A percentile compares a stretch with the other conserved stretches of the same genome.
Evolutionary conservation across 805 yeast genomes (phyloP).

Genomic region (Ascoidea asiatica): DNA sequence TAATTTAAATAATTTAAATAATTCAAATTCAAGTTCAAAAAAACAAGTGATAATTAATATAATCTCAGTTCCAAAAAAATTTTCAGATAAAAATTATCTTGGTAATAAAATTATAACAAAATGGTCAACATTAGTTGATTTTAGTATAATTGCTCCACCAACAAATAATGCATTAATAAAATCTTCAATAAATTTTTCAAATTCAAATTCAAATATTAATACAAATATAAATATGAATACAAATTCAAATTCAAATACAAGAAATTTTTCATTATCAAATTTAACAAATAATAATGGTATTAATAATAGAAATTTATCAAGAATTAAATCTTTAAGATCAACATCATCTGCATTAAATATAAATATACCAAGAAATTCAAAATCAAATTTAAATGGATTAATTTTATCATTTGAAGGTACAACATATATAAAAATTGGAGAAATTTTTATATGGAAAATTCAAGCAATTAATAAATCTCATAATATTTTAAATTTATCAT

Average conservation of each 20-base stretch:
- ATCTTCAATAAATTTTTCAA: constrained; percentile 1
- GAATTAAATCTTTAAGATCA: constrained; percentile 1
- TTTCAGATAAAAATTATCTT: not conserved
- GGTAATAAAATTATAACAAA: constrained; percentile 18
- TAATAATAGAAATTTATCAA: not conserved
- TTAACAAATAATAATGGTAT: not conserved
- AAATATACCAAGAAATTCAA: constrained; percentile 10
- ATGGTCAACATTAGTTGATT: constrained; percentile 29
- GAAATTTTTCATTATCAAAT: not conserved
- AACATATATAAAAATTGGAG: constrained; percentile 45
- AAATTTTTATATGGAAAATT: constrained; percentile 45
- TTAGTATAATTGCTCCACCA: constrained; percentile 27
- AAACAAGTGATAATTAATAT: constrained; percentile 19
- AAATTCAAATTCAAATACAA: not conserved
- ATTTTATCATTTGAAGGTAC: constrained; percentile 50
- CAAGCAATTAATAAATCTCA: constrained; percentile 50
- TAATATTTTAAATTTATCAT: constrained; percentile 36
- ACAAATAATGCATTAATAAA: constrained; percentile 25
- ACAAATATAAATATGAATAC: not conserved
- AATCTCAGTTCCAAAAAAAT: constrained; percentile 11
- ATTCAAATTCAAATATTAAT: not conserved
- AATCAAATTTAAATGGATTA: constrained; percentile 18
- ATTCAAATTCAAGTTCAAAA: no score
- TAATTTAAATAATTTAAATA: constrained; percentile 6
- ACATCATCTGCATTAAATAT: constrained; percentile 11